Evolutionary conservation across 2,329 filamentous ascomycete species (phyloP), one percentile per base, ranked within the genome.

Genomic region (Venturia effusa): DNA sequence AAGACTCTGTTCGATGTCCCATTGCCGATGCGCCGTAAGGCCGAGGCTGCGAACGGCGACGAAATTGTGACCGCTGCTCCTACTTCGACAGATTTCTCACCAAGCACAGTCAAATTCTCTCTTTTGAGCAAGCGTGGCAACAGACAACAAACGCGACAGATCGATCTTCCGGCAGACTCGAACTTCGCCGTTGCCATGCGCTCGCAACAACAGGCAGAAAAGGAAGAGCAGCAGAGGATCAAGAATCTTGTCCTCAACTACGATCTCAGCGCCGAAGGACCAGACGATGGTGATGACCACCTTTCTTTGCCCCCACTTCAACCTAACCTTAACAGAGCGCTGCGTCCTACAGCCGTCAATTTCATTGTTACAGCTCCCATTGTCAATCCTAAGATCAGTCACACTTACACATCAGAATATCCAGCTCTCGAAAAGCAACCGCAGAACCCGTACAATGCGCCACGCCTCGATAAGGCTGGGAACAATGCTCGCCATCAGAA

Each of bases 201-300:
- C 74, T 92, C 85, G 66, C 92, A 97, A 77, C 92, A 97, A 73
- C 89, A 95, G 76, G 93, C 92, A 2, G 93, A 97, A 74, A 88
- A 89, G 62, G 94, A 96, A 73, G 95, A 99, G 75, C 93, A 99
- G 75, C 92, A 97, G 75, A 89, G 94, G 67, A 99, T 99, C 84
- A 99, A 99, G 80, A 96, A 91, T 71, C 82, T 99, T 57, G 94
- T 99, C 63, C 81, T 99, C 69, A 97, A 97, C 76, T 96, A 97
- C 73, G 94, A 99, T 77, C 85, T 96, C 72, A 87, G 90, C 61
- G 92, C 95, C 67, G 83, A 86, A 71, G 87, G 80, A 69, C 90
- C 95, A 62, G 71, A 76, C 72, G 87, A 92, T 68, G 89, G 94
- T 79, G 88, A 91, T 95, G 83, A 85, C 79, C 70, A 70, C 68